Evolutionary conservation across 2,329 filamentous ascomycete genomes (phyloP).

Genomic region (Pseudogymnoascus sp.): DNA sequence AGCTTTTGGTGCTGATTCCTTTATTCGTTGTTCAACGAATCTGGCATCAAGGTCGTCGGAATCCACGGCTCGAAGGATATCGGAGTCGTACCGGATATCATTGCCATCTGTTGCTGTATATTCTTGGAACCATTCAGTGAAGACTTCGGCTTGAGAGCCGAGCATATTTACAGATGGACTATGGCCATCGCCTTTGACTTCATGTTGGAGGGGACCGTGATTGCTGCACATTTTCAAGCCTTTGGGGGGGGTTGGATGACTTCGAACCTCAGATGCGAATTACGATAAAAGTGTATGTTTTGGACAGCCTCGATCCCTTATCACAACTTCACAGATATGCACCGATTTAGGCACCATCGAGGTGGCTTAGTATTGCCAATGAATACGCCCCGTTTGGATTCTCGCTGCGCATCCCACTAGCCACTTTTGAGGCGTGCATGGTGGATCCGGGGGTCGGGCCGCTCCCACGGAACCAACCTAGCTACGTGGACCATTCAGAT

Average conservation of each 20-base stretch:
- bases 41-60: slow-evolving; percentile 11
- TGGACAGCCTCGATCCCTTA: not conserved
- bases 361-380: too few relatives aligned
- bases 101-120: slow-evolving; percentile 10
- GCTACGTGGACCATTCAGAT: too few relatives aligned
- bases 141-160: not conserved
- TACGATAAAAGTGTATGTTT: not conserved
- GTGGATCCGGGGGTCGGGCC: too few relatives aligned
- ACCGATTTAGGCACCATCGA: too few relatives aligned
- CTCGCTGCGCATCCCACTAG: too few relatives aligned
- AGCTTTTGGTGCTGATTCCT: slow-evolving; percentile 5
- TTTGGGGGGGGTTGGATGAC: not conserved
- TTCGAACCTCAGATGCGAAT: not conserved
- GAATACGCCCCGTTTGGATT: too few relatives aligned
- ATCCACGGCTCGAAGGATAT: slow-evolving; percentile 9
- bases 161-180: not conserved
- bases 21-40: slow-evolving; percentile 14
- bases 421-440: too few relatives aligned
- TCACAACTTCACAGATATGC: not conserved
- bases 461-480: too few relatives aligned
- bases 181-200: not conserved
- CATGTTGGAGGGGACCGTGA: not conserved
- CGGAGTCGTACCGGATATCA: not conserved
- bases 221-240: not conserved
- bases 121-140: slow-evolving; percentile 13